Evolutionary conservation across 129 eudicot species (phyloP).

Genomic region (Flaveria trinervia): DNA sequence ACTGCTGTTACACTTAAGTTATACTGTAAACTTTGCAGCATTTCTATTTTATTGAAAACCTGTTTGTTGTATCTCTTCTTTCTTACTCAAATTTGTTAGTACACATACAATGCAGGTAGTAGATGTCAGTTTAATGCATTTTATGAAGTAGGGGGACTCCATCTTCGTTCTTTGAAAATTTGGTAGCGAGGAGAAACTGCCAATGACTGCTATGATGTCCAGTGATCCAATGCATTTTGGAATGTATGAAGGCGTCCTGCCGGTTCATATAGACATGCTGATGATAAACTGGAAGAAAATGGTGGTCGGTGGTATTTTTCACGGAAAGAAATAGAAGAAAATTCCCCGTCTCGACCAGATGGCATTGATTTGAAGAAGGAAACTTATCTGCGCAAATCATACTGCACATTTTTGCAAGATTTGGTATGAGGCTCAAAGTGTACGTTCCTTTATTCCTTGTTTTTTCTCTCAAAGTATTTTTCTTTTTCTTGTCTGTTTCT

Average conservation of each 20-base stretch:
- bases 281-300: conserved; percentile 60
- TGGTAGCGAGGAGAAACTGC: conserved; percentile 29
- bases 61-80: not conserved
- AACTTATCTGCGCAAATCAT: conserved; percentile 85
- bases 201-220: conserved; percentile 65
- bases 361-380: conserved; percentile 93
- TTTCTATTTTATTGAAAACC: not conserved
- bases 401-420: conserved; percentile 91
- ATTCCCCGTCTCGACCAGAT: conserved; percentile 82
- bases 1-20: not conserved
- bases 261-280: conserved; percentile 46
- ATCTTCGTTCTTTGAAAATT: conserved; percentile 10
- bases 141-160: conserved; percentile 19
- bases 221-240: conserved; percentile 69
- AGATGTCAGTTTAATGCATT: conserved; percentile 19
- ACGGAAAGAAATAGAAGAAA: conserved; percentile 91
- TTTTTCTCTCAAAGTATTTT: not conserved
- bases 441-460: conserved; percentile 40
- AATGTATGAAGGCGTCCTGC: conserved; percentile 49
- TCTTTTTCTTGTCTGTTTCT: not conserved
- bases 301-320: conserved; percentile 89
- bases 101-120: conserved; percentile 31
- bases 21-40: not conserved
- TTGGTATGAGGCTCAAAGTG: conserved; percentile 98
- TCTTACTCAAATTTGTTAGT: conserved; percentile 17